Evolutionary conservation across 2,329 filamentous ascomycete species (phyloP), one percentile per base, ranked within the genome.

Genomic region (Neonectria magnoliae): DNA sequence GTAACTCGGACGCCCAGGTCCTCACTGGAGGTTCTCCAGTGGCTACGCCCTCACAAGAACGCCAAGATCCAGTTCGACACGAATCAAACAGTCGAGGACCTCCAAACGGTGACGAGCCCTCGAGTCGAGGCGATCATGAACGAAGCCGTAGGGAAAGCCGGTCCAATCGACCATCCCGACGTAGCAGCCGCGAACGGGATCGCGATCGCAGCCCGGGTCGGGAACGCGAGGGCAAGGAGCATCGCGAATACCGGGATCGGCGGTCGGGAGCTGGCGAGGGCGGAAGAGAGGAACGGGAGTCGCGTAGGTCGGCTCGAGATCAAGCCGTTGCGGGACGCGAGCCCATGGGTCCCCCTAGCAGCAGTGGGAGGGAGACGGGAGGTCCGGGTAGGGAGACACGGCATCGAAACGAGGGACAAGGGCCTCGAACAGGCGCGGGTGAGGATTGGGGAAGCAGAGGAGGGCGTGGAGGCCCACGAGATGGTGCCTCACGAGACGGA

Each of bases 1-100:
- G 80, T 18, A 83, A 82, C 18, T 88, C 86, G 3, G 87, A 89
- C 68, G 84, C 83, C 1, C 87, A 89, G 70, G 84, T 86, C 5
- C 78, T 88, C 2, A 84, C 84, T 1, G 85, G 86, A 22, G 84
- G 83, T 18, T 86, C 87, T 25, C 84, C 83, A 20, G 79, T 80
- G 20, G 79, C 79, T 52, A 86, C 85, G 3, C 84, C 85, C 0
- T 73, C 79, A 4, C 81, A 84, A 22, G 86, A 88, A 64, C 82
- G 83, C 0, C 75, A 79, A 29, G 84, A 88, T 41, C 77, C 81
- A 8, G 69, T 81, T 13, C 79, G 82, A 25, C 78, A 81, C 7
- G 79, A 78, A 22, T 67, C 74, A 5, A 76, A 76, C 53, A 74
- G 79, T 68, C 75, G 81, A 65, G 68, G 74, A 44, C 64, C 74